These are phyloP conservation scores for Talaromyces sp. DNA, from an alignment of 2,329 filamentous ascomycete genomes.

Conservation along the genomic window DNA sequence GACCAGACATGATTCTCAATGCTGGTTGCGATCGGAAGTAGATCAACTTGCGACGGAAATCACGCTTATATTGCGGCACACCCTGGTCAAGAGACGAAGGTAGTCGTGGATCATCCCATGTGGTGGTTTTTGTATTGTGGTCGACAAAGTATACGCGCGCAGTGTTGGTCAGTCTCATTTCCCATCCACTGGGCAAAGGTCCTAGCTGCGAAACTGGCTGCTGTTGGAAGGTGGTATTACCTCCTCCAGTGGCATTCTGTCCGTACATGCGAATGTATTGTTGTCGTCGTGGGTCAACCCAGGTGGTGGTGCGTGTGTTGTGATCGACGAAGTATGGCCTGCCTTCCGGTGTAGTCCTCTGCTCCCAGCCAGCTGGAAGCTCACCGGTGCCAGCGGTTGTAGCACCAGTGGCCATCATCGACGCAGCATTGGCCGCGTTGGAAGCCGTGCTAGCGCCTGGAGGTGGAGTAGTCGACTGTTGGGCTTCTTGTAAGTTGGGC, in stretches of 20 bases:
- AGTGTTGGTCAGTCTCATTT: constrained; percentile 98
- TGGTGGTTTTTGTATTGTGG: constrained; percentile 99
- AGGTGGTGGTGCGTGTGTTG: constrained; percentile 95
- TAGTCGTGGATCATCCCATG: constrained; percentile 94
- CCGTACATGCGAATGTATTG: constrained; percentile 99
- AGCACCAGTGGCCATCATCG: constrained; percentile 91
- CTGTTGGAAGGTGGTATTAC: constrained; percentile 85
- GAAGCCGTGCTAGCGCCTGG: constrained; percentile 33
- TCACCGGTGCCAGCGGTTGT: constrained; percentile 94
- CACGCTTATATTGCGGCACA: constrained; percentile 98
- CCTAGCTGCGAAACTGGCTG: constrained; percentile 96
- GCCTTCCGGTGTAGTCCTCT: constrained; percentile 90
- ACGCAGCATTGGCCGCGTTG: constrained; percentile 58
- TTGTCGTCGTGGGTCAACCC: constrained; percentile 94
- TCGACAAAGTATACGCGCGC: constrained; percentile 98
- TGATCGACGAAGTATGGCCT: constrained; percentile 97
- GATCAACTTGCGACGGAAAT: constrained; percentile 95
- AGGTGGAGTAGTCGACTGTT: constrained; percentile 44
- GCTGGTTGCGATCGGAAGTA: constrained; percentile 99
- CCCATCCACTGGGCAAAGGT: constrained; percentile 93
- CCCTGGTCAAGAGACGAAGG: constrained; percentile 97
- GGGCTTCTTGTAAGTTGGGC: constrained; percentile 63
- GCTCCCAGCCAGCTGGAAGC: constrained; percentile 93
- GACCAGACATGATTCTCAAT: constrained; percentile 88
- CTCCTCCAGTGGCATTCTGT: constrained; percentile 65